Evolutionary conservation across 805 yeast genomes (phyloP).

Genomic region (Candida broadrunensis): DNA sequence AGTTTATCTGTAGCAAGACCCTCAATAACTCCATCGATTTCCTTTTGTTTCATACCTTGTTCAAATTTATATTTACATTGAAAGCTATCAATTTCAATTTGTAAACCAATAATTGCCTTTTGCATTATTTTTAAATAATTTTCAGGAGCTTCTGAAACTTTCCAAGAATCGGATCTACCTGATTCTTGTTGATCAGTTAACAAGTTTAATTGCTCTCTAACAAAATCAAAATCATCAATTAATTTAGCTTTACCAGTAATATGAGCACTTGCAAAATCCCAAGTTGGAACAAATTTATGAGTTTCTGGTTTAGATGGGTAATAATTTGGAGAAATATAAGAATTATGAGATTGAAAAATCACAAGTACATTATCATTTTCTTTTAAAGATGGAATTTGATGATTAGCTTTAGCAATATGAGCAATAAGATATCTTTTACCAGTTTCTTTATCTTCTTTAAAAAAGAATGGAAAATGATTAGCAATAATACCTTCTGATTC

Average conservation of each 20-base stretch:
- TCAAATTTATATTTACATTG: slow-evolving; percentile 59
- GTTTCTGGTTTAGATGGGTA: slow-evolving; percentile 54
- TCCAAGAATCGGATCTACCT: slow-evolving; percentile 46
- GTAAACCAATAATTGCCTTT: slow-evolving; percentile 55
- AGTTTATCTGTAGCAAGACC: slow-evolving; percentile 42
- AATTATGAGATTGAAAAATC: slow-evolving; percentile 49
- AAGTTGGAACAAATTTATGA: slow-evolving; percentile 66
- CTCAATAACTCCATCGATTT: slow-evolving; percentile 50
- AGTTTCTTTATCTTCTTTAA: slow-evolving; percentile 31
- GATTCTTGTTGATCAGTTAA: slow-evolving; percentile 49
- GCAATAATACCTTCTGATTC: slow-evolving; percentile 43
- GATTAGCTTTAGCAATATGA: slow-evolving; percentile 53
- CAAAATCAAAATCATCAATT: slow-evolving; percentile 44
- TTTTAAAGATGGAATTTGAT: slow-evolving; percentile 43
- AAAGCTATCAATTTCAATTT: slow-evolving; percentile 44
- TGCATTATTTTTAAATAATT: slow-evolving; percentile 39
- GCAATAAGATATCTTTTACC: slow-evolving; percentile 45
- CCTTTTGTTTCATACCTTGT: slow-evolving; percentile 44
- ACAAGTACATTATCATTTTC: slow-evolving; percentile 41
- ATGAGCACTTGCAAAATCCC: slow-evolving; percentile 63
- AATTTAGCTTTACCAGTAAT: slow-evolving; percentile 49
- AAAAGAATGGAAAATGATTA: slow-evolving; percentile 55
- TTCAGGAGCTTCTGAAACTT: slow-evolving; percentile 55
- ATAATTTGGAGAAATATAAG: slow-evolving; percentile 59
- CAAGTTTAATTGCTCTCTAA: slow-evolving; percentile 40